A percentile compares a stretch with the other conserved stretches of the same genome.
Conservation (phyloP, 2,329 filamentous ascomycete species). For the Xylaria arbuscula region DNA sequence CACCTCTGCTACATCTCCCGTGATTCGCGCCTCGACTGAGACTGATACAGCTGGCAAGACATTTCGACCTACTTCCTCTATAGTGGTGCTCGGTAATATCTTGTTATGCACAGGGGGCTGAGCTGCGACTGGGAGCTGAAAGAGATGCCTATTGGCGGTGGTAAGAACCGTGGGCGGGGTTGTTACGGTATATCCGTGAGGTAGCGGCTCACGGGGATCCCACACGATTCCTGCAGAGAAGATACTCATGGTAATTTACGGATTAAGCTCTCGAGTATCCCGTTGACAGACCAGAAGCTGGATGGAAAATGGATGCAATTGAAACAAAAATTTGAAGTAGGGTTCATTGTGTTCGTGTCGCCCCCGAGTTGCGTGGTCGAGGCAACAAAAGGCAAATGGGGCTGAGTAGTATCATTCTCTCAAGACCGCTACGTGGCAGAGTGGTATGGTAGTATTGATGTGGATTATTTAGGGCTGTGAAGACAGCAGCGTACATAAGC, state of each 20-base stretch:
- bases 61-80: constrained; percentile 22
- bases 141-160: too few relatives aligned
- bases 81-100: not conserved
- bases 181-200: constrained; percentile 21
- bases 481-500: not conserved
- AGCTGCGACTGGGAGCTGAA: not conserved
- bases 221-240: constrained; percentile 42
- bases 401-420: not conserved
- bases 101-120: not conserved
- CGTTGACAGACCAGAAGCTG: not conserved
- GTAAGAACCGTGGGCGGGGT: not conserved
- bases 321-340: not conserved
- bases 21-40: constrained; percentile 42
- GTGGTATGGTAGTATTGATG: not conserved
- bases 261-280: not conserved
- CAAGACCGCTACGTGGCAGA: not conserved
- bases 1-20: constrained; percentile 44
- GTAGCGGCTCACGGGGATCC: constrained; percentile 44
- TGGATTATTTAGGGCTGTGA: not conserved
- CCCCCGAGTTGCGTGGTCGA: constrained; percentile 3
- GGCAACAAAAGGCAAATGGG: not conserved
- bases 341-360: not conserved
- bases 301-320: not conserved
- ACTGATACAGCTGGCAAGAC: constrained; percentile 43
- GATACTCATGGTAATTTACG: constrained; percentile 24